phyloP scores from a whole-genome alignment of 331 rosid species.

The Ulmus americana region DNA sequence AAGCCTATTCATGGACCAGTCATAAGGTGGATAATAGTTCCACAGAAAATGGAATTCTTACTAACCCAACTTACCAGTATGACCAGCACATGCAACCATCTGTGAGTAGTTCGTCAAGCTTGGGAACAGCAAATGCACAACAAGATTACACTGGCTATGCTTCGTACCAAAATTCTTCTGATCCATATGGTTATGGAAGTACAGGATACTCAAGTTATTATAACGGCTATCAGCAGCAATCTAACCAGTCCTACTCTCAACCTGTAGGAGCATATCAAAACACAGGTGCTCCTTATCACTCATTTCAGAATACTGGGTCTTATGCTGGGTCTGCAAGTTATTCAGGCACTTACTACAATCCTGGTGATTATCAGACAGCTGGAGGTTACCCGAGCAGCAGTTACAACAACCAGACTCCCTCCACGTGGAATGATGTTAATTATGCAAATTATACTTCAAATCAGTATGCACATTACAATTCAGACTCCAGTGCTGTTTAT shows the following conservation, averaged over 20 bases:
- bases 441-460: constrained; percentile 66
- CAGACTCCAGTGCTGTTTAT: constrained; percentile 59
- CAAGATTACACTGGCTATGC: constrained; percentile 84
- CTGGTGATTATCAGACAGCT: constrained; percentile 99
- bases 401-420: constrained; percentile 61
- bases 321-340: constrained; percentile 97
- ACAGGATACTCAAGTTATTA: constrained; percentile 73
- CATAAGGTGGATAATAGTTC: constrained; percentile 45
- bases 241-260: constrained; percentile 82
- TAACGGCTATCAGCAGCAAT: constrained; percentile 84
- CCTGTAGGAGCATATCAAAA: constrained; percentile 98
- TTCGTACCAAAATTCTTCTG: constrained; percentile 70
- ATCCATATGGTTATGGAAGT: constrained; percentile 87
- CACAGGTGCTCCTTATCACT: constrained; percentile 99
- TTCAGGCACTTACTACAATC: constrained; percentile 99
- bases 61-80: constrained; percentile 65
- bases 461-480: constrained; percentile 63
- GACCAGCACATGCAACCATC: constrained; percentile 61
- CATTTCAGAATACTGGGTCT: constrained; percentile 99
- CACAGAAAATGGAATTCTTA: constrained; percentile 52
- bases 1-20: constrained; percentile 56
- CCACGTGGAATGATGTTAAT: constrained; percentile 69
- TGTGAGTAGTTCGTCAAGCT: constrained; percentile 72
- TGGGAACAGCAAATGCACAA: constrained; percentile 76
- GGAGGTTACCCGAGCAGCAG: constrained; percentile 77